phyloP scores from a whole-genome alignment of 208 protist species.

The Trypanosoma theileri region DNA sequence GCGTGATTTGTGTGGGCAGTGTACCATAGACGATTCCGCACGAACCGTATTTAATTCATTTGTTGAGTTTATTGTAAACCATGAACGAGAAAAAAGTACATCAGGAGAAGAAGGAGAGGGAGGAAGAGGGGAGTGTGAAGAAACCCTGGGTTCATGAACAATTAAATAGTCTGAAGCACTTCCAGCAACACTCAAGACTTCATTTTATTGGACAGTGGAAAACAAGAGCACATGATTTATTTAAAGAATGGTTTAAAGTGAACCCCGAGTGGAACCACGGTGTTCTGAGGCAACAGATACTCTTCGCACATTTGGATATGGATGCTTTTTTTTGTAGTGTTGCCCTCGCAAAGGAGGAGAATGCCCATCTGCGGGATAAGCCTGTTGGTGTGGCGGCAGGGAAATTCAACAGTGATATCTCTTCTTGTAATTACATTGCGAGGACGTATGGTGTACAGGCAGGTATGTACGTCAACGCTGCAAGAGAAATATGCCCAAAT shows the following conservation, averaged over 20 bases:
- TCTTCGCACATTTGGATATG: conserved; percentile 93
- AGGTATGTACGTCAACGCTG: conserved; percentile 92
- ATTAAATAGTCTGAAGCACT: conserved; percentile 85
- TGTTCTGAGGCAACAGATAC: conserved; percentile 44
- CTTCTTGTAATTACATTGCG: conserved; percentile 92
- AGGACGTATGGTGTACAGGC: conserved; percentile 79
- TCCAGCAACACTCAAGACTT: conserved; percentile 86
- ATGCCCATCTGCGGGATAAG: conserved; percentile 65
- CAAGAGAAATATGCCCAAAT: conserved; percentile 80
- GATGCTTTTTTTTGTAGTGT: conserved; percentile 95
- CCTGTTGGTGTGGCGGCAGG: conserved; percentile 90
- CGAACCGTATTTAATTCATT: conserved; percentile 34
- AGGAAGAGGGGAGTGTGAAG: conserved; percentile 7
- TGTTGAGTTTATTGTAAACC: conserved; percentile 28
- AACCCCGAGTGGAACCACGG: conserved; percentile 79
- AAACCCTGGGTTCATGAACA: conserved; percentile 30
- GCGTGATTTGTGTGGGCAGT: conserved; percentile 40
- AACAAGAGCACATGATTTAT: conserved; percentile 68
- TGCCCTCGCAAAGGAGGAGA: conserved; percentile 76
- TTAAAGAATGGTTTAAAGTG: conserved; percentile 52
- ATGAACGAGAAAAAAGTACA: not conserved
- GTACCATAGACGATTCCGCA: conserved; percentile 40
- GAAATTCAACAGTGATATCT: conserved; percentile 88
- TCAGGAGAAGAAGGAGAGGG: conserved; percentile 6
- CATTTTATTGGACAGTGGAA: conserved; percentile 95